These are phyloP conservation scores for Dendryphion nanum DNA, from an alignment of 2,329 filamentous ascomycete species.

Conservation along the genomic window DNA sequence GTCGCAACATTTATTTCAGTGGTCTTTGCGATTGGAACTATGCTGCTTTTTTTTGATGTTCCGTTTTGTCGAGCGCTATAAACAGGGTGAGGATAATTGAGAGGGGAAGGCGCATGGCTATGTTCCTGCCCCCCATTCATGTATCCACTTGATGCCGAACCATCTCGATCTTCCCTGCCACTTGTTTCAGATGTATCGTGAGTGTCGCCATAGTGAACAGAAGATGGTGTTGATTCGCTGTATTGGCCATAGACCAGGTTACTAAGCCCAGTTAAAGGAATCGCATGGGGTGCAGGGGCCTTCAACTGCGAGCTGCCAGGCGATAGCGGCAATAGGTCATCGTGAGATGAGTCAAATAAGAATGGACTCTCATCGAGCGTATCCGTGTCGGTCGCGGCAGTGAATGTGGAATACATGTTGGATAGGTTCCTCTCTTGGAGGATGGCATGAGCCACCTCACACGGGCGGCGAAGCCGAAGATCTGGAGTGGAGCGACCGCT, in stretches of 20 bases:
- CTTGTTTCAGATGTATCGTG: constrained; percentile 37
- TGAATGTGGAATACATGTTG: constrained; percentile 37
- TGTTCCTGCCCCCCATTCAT: constrained; percentile 21
- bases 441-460: constrained; percentile 30
- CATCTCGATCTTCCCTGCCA: constrained; percentile 30
- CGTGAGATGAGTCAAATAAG: constrained; percentile 31
- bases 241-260: constrained; percentile 32
- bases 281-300: constrained; percentile 19
- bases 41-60: constrained; percentile 2
- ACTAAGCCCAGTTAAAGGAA: constrained; percentile 33
- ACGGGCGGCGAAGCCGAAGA: constrained; percentile 17
- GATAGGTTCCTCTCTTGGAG: constrained; percentile 8
- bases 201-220: constrained; percentile 38
- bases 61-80: constrained; percentile 18
- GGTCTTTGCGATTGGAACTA: constrained; percentile 1
- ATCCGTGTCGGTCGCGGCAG: constrained; percentile 30
- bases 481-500: constrained; percentile 21
- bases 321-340: constrained; percentile 31
- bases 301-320: constrained; percentile 35
- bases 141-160: constrained; percentile 28
- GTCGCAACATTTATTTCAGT: neutral
- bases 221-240: constrained; percentile 40
- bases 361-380: constrained; percentile 34
- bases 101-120: constrained; percentile 28
- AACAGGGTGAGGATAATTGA: constrained; percentile 24